Evolutionary conservation across 257 asterid species (phyloP), one percentile per base, ranked within the genome.

Genomic region (Catharanthus roseus): DNA sequence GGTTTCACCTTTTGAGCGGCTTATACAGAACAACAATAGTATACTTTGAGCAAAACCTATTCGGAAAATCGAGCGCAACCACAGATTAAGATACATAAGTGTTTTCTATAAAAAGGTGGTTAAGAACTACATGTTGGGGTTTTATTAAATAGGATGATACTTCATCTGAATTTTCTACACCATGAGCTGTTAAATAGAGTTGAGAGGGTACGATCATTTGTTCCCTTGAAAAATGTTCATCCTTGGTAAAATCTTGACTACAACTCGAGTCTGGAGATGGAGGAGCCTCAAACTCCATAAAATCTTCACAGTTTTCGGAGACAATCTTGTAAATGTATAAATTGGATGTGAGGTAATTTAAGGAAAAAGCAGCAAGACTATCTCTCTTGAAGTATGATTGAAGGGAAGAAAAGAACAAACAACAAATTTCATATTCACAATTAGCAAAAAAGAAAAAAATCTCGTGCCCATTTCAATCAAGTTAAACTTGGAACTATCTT

Each of bases 251-350:
- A 53, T 68, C 62, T 74, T 87, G 95, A 67, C 81, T 60, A 76
- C 90, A 93, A 86, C 95, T 90, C 11, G 90, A 85, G 67, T 87
- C 95, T 7, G 98, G 98, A 45, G 98, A 93, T 56, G 86, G 82
- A 29, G 97, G 97, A 31, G 89, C 90, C 82, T 93, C 98, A 24
- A 93, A 93, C 80, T 90, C 96, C 4, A 82, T 88, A 29, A 89
- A 90, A 70, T 91, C 85, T 23, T 85, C 92, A 6, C 88, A 92
- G 82, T 86, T 90, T 72, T 93, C 97, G 0, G 96, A 87, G n/a
- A 89, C 86, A 83, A 55, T 84, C 90, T 97, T 93, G 77, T 7
- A 73, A 77, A 75, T 13, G 38, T 7, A 68, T 31, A 72, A 19
- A 50, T 31, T 29, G 18, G n/a, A n/a, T n/a, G 42, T 45, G 38